Conservation (phyloP, 345 rosid genomes). For the Eucalyptus coolabah region DNA sequence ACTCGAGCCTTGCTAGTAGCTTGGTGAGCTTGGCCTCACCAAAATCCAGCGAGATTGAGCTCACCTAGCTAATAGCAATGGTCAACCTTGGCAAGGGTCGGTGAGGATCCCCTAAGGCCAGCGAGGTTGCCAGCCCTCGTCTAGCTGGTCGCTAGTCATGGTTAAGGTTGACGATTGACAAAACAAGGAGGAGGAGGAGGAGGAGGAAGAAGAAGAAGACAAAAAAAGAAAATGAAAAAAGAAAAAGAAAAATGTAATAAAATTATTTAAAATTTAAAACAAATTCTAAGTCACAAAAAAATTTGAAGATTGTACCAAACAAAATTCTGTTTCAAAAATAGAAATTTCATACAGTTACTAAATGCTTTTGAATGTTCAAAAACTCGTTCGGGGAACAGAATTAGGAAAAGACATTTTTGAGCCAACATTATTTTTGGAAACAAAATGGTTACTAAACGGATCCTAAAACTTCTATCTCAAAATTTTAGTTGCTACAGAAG, state of each 20-base stretch:
- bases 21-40: too few relatives aligned
- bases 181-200: too few relatives aligned
- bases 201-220: too few relatives aligned
- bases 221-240: accelerated
- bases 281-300: too few relatives aligned
- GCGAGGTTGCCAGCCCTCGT: accelerated
- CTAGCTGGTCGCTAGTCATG: accelerated
- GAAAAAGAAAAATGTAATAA: too few relatives aligned
- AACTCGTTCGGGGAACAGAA: accelerated
- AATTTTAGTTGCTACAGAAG: background rate
- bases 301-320: accelerated
- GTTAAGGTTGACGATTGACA: accelerated
- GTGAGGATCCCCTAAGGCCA: accelerated
- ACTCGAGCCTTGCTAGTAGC: too few relatives aligned
- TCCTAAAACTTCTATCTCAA: background rate
- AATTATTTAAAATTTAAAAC: too few relatives aligned
- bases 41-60: too few relatives aligned
- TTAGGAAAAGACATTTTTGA: too few relatives aligned
- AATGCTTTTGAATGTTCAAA: accelerated
- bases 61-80: accelerated
- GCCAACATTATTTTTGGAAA: accelerated
- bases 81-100: accelerated
- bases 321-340: accelerated
- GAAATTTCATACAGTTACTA: too few relatives aligned
- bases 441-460: too few relatives aligned